Conservation (phyloP, 2,329 filamentous ascomycete genomes). For the Metarhizium anisopliae region DNA sequence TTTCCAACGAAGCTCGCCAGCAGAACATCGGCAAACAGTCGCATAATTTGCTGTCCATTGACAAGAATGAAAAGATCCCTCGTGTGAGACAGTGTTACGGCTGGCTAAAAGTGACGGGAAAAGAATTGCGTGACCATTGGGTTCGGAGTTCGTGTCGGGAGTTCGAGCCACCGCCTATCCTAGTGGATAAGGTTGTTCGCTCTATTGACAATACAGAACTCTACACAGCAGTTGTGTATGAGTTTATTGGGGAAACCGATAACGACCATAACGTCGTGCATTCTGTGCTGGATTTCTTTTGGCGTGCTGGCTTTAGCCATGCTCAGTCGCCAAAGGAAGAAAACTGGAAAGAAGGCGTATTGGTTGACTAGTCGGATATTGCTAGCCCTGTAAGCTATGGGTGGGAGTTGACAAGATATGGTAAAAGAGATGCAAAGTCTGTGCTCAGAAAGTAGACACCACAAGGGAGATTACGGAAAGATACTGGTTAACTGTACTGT, state of each 20-base stretch:
- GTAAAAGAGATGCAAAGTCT: background rate
- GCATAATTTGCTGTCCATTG: background rate
- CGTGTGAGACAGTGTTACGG: background rate
- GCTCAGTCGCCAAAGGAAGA: background rate
- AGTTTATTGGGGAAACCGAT: background rate
- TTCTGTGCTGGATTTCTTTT: background rate
- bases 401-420: background rate
- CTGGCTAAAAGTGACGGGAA: background rate
- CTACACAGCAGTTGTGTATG: slow-evolving; percentile 1
- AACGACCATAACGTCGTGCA: background rate
- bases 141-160: background rate
- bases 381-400: background rate
- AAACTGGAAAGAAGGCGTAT: background rate
- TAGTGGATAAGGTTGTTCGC: background rate
- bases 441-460: background rate
- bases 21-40: background rate
- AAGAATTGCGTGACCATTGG: background rate
- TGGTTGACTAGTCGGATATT: background rate
- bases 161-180: background rate
- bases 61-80: background rate
- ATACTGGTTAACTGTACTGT: background rate
- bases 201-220: background rate
- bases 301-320: background rate
- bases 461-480: background rate
- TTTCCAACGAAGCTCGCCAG: slow-evolving; percentile 4